phyloP scores from a whole-genome alignment of 169 alveolate genomes.

The Perkinsus olseni region DNA sequence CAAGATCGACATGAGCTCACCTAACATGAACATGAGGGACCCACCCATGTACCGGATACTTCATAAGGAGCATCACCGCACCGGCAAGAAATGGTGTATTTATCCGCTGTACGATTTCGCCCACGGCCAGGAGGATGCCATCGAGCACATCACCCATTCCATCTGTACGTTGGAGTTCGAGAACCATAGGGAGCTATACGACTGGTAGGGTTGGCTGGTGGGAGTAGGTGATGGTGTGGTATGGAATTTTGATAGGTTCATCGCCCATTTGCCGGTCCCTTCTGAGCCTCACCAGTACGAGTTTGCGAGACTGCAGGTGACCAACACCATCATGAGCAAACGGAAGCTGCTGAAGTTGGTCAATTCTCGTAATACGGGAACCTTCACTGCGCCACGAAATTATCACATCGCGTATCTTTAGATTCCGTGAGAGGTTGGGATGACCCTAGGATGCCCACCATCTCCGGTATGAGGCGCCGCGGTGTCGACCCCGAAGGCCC shows the following conservation, averaged over 20 bases:
- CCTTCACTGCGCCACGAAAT: slow-evolving; percentile 12
- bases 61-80: slow-evolving; percentile 85
- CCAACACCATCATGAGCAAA: slow-evolving; percentile 90
- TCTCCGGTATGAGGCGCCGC: slow-evolving; percentile 91
- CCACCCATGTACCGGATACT: slow-evolving; percentile 88
- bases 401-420: neutral
- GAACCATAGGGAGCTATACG: slow-evolving; percentile 93
- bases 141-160: slow-evolving; percentile 95
- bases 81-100: slow-evolving; percentile 95
- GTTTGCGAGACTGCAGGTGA: slow-evolving; percentile 93
- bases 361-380: slow-evolving; percentile 36
- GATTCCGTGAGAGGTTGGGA: slow-evolving; percentile 93
- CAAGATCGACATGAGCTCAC: slow-evolving; percentile 92
- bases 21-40: slow-evolving; percentile 95
- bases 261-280: neutral
- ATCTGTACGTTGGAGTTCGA: slow-evolving; percentile 98
- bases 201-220: slow-evolving; percentile 76
- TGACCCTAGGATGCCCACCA: slow-evolving; percentile 98
- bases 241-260: neutral
- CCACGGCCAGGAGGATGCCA: slow-evolving; percentile 96
- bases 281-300: slow-evolving; percentile 72
- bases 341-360: slow-evolving; percentile 81
- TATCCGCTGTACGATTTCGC: slow-evolving; percentile 99
- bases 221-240: too few species aligned
- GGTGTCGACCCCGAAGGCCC: slow-evolving; percentile 86